Conservation (phyloP, 805 yeast genomes). For the Wickerhamomyces chaumierensis region DNA sequence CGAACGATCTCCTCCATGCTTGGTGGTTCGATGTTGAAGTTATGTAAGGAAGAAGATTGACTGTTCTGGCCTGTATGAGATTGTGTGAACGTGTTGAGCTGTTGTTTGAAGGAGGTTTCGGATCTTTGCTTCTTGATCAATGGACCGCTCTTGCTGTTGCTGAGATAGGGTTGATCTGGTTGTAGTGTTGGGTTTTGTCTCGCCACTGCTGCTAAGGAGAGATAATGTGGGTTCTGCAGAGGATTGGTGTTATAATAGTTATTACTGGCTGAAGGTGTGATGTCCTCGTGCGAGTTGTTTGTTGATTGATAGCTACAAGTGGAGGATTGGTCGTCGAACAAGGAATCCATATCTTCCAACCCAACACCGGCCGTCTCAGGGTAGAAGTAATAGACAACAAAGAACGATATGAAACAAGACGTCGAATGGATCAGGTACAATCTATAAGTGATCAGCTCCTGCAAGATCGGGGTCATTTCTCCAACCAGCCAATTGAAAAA, state of each 20-base stretch:
- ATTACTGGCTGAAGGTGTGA: too few relatives aligned
- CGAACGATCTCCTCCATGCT: conserved; percentile 24
- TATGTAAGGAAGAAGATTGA: conserved; percentile 3
- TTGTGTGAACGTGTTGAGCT: conserved; percentile 10
- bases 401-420: conserved; percentile 63
- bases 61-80: conserved; percentile 3
- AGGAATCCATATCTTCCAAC: conserved; percentile 84
- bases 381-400: conserved; percentile 60
- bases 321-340: conserved; percentile 61
- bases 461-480: conserved; percentile 78
- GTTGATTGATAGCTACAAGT: conserved; percentile 11
- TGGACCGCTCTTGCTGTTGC: conserved; percentile 1
- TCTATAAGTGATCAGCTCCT: conserved; percentile 68
- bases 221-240: conserved; percentile 4
- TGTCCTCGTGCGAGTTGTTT: conserved; percentile 1
- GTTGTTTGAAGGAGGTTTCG: conserved; percentile 14
- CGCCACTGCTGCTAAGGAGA: conserved; percentile 32
- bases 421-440: conserved; percentile 74
- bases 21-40: conserved; percentile 25
- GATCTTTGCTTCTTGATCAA: conserved; percentile 13
- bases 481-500: conserved; percentile 87
- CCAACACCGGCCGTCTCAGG: conserved; percentile 89
- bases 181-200: conserved; percentile 23
- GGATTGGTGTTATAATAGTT: too few relatives aligned
- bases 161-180: conserved; percentile 7